Conservation (phyloP, 352 stramenopile species). For the Globisporangium nagaii region DNA sequence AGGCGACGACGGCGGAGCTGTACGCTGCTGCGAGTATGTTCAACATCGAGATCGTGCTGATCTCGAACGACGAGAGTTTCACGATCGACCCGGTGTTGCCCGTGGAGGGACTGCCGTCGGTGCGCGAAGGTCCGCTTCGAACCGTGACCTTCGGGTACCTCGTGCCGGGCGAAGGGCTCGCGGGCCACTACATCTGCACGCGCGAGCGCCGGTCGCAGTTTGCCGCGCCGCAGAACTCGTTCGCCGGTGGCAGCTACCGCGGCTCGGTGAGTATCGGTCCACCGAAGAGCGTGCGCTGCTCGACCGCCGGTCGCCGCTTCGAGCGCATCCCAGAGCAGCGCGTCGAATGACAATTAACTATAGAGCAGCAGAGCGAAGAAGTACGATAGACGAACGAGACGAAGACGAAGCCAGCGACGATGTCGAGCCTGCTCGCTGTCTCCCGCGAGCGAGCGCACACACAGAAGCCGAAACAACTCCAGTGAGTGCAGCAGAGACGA, state of each 20-base stretch:
- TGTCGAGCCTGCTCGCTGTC: no score
- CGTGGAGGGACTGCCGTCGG: constrained; percentile 44
- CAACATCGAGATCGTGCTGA: constrained; percentile 71
- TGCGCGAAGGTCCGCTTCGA: constrained; percentile 43
- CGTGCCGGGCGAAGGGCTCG: constrained; percentile 53
- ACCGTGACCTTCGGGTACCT: constrained; percentile 75
- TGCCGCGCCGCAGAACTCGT: constrained; percentile 47
- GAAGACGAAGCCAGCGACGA: no score
- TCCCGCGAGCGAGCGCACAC: no score
- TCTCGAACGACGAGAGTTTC: constrained; percentile 81
- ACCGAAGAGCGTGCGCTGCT: constrained; percentile 45
- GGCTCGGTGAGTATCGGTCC: constrained; percentile 67
- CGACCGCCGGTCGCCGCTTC: constrained; percentile 37
- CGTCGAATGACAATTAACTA: constrained; percentile 37
- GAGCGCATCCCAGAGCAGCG: constrained; percentile 60
- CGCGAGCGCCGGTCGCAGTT: constrained; percentile 38
- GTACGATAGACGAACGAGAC: no score
- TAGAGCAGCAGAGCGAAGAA: neutral
- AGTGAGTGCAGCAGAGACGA: neutral
- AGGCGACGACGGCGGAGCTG: constrained; percentile 72
- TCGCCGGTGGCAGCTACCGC: constrained; percentile 68
- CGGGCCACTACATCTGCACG: constrained; percentile 82
- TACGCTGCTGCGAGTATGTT: constrained; percentile 81
- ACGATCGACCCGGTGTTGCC: constrained; percentile 76
- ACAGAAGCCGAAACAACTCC: no score